Conservation (phyloP, 306 rosid genomes). For the Quercus wislizeni region DNA sequence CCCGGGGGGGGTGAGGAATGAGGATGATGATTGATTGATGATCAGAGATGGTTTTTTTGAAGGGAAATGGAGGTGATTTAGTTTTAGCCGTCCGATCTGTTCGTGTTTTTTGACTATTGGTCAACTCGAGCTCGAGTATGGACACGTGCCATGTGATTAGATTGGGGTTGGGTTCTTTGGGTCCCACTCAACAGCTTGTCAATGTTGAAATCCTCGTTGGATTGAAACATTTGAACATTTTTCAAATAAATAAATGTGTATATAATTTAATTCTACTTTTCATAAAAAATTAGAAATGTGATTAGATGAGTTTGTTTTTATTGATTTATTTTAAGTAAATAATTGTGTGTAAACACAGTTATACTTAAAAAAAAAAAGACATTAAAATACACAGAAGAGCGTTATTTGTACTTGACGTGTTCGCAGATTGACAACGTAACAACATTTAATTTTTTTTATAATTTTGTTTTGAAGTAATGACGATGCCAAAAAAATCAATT, state of each 20-base stretch:
- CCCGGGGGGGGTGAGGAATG: slow-evolving; percentile 43
- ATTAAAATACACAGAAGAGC: too few relatives aligned
- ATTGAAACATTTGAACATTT: background rate
- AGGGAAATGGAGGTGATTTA: background rate
- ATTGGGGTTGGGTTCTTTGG: background rate
- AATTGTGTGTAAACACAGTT: too few relatives aligned
- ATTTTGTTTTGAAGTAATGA: too few relatives aligned
- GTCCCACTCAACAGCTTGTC: slow-evolving; percentile 27
- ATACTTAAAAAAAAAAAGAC: too few relatives aligned
- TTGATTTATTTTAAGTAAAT: too few relatives aligned
- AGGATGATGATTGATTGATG: slow-evolving; percentile 10
- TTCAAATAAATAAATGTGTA: too few relatives aligned
- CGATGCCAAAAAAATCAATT: too few relatives aligned
- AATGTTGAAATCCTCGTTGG: slow-evolving; percentile 12
- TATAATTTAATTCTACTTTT: too few relatives aligned
- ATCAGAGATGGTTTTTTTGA: background rate
- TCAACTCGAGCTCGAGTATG: slow-evolving; percentile 9
- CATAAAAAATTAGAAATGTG: too few relatives aligned
- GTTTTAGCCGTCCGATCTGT: slow-evolving; percentile 38
- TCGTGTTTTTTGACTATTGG: slow-evolving; percentile 23
- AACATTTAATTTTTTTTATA: too few relatives aligned
- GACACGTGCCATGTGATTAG: slow-evolving; percentile 39
- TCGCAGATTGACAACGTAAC: too few relatives aligned
- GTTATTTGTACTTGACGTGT: too few relatives aligned
- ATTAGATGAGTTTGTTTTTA: background rate